phyloP scores from a whole-genome alignment of 192 early-diverging fungal genomes.

The Backusella mclennaniae region DNA sequence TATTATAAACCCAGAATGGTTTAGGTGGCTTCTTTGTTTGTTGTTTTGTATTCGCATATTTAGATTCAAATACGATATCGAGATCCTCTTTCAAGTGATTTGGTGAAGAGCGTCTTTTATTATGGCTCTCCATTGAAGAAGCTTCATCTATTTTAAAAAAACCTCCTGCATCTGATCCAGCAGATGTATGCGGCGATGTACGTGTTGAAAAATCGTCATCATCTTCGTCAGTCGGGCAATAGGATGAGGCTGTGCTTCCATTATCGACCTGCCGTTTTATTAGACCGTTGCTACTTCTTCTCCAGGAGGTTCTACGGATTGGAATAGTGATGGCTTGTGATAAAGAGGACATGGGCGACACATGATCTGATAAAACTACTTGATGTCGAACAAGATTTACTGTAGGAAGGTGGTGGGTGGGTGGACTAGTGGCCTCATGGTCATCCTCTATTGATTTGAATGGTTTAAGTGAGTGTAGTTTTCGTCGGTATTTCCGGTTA shows the following conservation, averaged over 20 bases:
- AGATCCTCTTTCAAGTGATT: background rate
- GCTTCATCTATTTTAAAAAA: background rate
- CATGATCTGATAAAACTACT: conserved; percentile 22
- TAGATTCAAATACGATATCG: conserved; percentile 9
- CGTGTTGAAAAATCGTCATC: conserved; percentile 6
- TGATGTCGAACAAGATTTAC: conserved; percentile 21
- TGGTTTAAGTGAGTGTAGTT: background rate
- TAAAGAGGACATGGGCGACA: conserved; percentile 12
- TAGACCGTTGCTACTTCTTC: background rate
- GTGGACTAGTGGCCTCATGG: background rate
- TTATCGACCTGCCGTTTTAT: background rate
- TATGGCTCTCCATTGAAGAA: background rate
- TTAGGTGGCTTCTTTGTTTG: conserved; percentile 4
- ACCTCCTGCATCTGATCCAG: background rate
- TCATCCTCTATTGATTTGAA: background rate
- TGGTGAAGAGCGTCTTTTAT: background rate
- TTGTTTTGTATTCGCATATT: background rate
- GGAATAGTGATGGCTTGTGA: background rate
- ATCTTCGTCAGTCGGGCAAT: background rate
- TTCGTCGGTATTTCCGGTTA: background rate
- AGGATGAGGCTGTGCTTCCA: background rate
- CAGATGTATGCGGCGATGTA: conserved; percentile 6
- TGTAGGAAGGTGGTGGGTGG: background rate
- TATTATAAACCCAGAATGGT: conserved; percentile 17
- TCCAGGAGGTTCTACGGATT: background rate